Conservation (phyloP, 306 rosid species). For the Lablab purpureus region DNA sequence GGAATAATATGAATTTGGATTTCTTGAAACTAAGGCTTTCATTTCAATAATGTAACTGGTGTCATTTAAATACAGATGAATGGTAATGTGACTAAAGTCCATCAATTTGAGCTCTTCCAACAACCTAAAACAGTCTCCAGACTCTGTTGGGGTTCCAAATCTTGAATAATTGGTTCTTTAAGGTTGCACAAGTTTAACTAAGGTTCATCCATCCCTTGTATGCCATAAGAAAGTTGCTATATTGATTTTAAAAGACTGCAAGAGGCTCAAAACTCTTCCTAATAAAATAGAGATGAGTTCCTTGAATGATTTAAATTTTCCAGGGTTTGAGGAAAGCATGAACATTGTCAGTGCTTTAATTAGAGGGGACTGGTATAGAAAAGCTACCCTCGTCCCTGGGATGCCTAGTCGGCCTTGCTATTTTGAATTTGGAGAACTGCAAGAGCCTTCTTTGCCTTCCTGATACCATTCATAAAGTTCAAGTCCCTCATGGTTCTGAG, state of each 20-base stretch:
- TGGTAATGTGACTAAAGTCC: conserved; percentile 37
- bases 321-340: conserved; percentile 49
- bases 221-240: conserved; percentile 40
- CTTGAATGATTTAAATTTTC: conserved; percentile 39
- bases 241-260: conserved; percentile 50
- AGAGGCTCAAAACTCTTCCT: conserved; percentile 48
- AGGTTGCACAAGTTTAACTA: conserved; percentile 48
- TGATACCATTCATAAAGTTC: conserved; percentile 41
- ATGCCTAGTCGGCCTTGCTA: conserved; percentile 41
- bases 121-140: conserved; percentile 29
- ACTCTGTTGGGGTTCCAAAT: conserved; percentile 43
- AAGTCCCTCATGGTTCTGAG: conserved; percentile 41
- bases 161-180: conserved; percentile 47
- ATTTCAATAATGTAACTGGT: conserved; percentile 9
- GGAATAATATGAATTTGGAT: conserved; percentile 5
- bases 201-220: conserved; percentile 44
- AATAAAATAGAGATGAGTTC: conserved; percentile 47
- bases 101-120: conserved; percentile 44
- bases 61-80: conserved; percentile 4
- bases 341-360: conserved; percentile 22
- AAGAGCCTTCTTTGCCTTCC: conserved; percentile 49
- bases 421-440: conserved; percentile 42
- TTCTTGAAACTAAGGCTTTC: conserved; percentile 28
- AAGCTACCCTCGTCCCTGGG: conserved; percentile 45
- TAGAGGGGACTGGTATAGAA: conserved; percentile 42